Evolutionary conservation across 768 basidiomycete genomes (phyloP), one percentile per base, ranked within the genome.

Genomic region (Paxillus rubicundulus): DNA sequence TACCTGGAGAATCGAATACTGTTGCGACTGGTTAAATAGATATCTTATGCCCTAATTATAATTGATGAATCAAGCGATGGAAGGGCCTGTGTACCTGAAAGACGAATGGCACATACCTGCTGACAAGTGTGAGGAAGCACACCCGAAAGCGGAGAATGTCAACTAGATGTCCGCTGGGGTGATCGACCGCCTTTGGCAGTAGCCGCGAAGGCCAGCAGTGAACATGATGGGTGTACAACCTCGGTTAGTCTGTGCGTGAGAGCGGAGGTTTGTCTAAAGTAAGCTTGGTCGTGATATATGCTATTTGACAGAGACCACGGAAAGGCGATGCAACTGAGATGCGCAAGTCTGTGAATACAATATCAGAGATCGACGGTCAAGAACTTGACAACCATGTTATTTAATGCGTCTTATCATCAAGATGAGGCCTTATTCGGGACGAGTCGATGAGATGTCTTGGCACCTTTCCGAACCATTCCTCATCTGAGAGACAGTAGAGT

Each of bases 21-120:
- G 44, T 17, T 24, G 40, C 2, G 43, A 54, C 6, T 21, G 24
- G 24, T 61, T 67, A 60, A 57, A 67, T 67, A 69, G 36, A 50
- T 28, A 18, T 16, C 27, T 28, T 30, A 40, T 9, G 21, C 36
- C 39, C 55, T 48, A 54, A 56, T 49, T 43, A 42, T 24, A 24
- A 24, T 24, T 24, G 24, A 24, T 37, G 43, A 34, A 21, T 28
- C 13, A 55, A 50, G 49, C 45, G 34, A 61, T 46, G 16, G 37
- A 55, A 58, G n/a, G n/a, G 45, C 3, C 30, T 3, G 18, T 6
- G 24, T 24, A 5, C 37, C 9, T n/a, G 18, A 12, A 12, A 45
- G 12, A 7, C 20, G 27, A 55, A 49, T 17, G 17, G 20, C 16
- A 24, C 20, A 44, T 32, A 45, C 37, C 48, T 49, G 20, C 17